Evolutionary conservation across 2,329 filamentous ascomycete species (phyloP), one percentile per base, ranked within the genome.

Genomic region (Emmonsia crescens): DNA sequence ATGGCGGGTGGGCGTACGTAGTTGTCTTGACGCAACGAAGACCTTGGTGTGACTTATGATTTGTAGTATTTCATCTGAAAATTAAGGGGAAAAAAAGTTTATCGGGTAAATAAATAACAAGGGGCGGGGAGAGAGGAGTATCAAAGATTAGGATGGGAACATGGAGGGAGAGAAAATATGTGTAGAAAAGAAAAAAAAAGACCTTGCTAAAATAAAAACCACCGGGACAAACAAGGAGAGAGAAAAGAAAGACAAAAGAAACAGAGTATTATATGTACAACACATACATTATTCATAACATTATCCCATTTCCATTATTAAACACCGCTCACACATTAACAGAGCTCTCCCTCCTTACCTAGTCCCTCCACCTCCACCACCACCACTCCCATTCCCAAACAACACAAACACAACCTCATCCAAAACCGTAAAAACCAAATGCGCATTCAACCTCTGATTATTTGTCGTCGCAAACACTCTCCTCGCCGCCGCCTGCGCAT

Each of bases 381-480:
- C 40, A 27, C 29, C 55, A 36, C 66, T 57, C 65, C 68, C 6
- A 19, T 31, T 27, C 6, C 75, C 80, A 74, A 89, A 89, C 60
- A 89, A 71, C 36, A 88, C 80, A 60, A 83, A 78, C 40, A 89
- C 76, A 59, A 89, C 73, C 74, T 90, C 88, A 72, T 91, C 88
- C 64, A 91, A 72, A 62, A 90, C 80, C 1, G 85, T 88, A 72
- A 88, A 89, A 21, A 83, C 81, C 56, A 91, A 74, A 73, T 90
- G 88, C 56, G 85, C 81, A 73, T 97, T 96, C 67, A 99, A 79
- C 66, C 91, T 82, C 62, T 85, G 82, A 75, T 97, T 99, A 74
- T 99, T 99, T 67, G 97, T 79, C 54, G 89, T 91, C 10, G 91
- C 92, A 78, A 95, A 90, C 56, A 97, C 84, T 69, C 92, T 88